These are phyloP conservation scores for Schizophyllum commune DNA, from an alignment of 1,284 basidiomycete species.

Conservation along the genomic window DNA sequence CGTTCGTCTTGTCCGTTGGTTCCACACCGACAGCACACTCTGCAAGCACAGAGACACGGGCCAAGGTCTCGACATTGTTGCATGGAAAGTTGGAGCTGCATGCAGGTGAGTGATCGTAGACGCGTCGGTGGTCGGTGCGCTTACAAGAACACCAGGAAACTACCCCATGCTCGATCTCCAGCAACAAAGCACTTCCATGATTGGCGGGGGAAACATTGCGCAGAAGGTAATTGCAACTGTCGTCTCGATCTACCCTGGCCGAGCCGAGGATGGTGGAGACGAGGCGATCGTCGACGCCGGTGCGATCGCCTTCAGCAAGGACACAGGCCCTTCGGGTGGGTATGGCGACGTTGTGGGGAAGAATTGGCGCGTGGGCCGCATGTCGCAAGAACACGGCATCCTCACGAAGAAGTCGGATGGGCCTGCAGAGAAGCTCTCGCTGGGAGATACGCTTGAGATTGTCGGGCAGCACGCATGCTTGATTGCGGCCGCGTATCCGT, in stretches of 20 bases:
- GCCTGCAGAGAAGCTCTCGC: slow-evolving; percentile 29
- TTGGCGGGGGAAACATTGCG: slow-evolving; percentile 50
- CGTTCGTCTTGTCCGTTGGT: slow-evolving; percentile 72
- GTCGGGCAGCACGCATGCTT: slow-evolving; percentile 76
- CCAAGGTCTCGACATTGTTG: slow-evolving; percentile 38
- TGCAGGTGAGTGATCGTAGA: slow-evolving; percentile 41
- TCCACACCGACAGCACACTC: slow-evolving; percentile 84
- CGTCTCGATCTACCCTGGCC: slow-evolving; percentile 68
- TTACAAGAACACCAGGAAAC: slow-evolving; percentile 42
- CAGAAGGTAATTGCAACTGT: slow-evolving; percentile 68
- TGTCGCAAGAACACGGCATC: slow-evolving; percentile 81
- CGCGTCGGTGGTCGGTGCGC: background rate
- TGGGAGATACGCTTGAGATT: slow-evolving; percentile 62
- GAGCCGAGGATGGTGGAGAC: slow-evolving; percentile 52
- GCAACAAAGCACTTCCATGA: slow-evolving; percentile 68
- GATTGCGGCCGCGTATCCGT: slow-evolving; percentile 68
- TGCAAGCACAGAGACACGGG: slow-evolving; percentile 46
- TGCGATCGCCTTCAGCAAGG: slow-evolving; percentile 80
- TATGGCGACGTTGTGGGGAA: slow-evolving; percentile 66
- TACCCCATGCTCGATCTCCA: slow-evolving; percentile 84
- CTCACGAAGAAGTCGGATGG: slow-evolving; percentile 28
- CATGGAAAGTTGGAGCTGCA: slow-evolving; percentile 66
- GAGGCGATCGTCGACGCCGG: slow-evolving; percentile 78
- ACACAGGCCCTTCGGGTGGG: slow-evolving; percentile 64
- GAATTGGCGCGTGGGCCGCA: slow-evolving; percentile 65